These are phyloP conservation scores for Penicillium arizonense DNA, from an alignment of 495 filamentous ascomycete genomes.

Conservation along the genomic window DNA sequence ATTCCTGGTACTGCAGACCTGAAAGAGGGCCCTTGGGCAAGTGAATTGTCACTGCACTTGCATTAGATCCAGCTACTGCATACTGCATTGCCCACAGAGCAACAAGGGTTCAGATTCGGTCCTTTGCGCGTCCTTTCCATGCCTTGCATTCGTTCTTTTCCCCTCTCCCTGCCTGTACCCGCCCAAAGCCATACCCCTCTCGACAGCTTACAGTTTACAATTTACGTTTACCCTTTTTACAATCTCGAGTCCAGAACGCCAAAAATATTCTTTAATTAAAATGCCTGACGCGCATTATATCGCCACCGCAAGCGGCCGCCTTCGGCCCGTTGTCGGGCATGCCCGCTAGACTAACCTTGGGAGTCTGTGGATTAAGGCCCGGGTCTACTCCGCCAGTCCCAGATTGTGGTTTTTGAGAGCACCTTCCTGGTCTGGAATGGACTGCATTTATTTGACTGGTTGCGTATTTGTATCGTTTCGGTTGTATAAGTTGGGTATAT, in stretches of 20 bases:
- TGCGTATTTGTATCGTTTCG: slow-evolving; percentile 3
- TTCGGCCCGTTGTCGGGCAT: slow-evolving; percentile 35
- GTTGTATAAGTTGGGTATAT: neutral
- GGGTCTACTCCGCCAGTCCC: slow-evolving; percentile 16
- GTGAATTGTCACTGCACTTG: neutral
- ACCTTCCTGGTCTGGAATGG: slow-evolving; percentile 28
- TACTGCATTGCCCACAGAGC: neutral
- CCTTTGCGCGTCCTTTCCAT: neutral
- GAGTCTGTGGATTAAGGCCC: slow-evolving; percentile 9
- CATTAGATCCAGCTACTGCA: slow-evolving; percentile 4
- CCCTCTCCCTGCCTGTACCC: too few relatives aligned
- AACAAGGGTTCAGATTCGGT: neutral
- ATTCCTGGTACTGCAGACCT: slow-evolving; percentile 2
- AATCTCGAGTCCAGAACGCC: neutral
- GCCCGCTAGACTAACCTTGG: slow-evolving; percentile 32
- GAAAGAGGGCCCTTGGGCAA: neutral
- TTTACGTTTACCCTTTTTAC: slow-evolving; percentile 1
- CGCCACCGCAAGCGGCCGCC: slow-evolving; percentile 21
- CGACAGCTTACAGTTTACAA: neutral
- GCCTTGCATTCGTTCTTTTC: too few relatives aligned
- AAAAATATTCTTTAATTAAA: neutral
- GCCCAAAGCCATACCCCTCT: neutral
- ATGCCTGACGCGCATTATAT: slow-evolving; percentile 10
- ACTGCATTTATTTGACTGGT: slow-evolving; percentile 9
- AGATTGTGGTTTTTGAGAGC: slow-evolving; percentile 2